Percentiles rank a stretch among this genome's conserved stretches.
phyloP scores from a whole-genome alignment of 768 basidiomycete species.

The Tulasnella sp. region DNA sequence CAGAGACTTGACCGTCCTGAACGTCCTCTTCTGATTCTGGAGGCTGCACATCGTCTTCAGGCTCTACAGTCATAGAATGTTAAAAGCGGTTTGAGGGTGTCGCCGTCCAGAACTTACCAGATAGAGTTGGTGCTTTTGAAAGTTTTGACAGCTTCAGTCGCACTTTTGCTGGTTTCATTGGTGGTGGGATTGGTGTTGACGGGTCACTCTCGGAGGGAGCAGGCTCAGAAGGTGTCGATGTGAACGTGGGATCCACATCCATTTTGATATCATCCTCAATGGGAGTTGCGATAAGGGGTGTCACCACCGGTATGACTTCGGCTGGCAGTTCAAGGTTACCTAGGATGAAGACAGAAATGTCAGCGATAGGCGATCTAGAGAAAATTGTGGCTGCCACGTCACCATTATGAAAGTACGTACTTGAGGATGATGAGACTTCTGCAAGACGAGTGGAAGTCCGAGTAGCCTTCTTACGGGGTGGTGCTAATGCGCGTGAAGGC shows the following conservation, averaged over 20 bases:
- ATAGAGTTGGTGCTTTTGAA: no score
- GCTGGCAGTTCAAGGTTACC: neutral
- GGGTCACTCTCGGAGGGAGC: constrained; percentile 4
- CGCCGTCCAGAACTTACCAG: no score
- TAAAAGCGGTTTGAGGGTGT: neutral
- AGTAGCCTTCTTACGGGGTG: constrained; percentile 8
- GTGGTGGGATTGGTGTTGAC: no score
- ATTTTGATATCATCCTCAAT: neutral
- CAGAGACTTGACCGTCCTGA: neutral
- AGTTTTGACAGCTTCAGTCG: neutral
- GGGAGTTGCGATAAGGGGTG: no score
- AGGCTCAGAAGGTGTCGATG: constrained; percentile 7
- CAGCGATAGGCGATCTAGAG: neutral
- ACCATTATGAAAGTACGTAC: neutral
- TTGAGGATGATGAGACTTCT: neutral
- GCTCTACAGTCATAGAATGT: neutral
- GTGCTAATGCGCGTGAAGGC: neutral
- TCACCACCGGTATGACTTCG: no score
- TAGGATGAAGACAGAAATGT: neutral
- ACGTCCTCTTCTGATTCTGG: constrained; percentile 4
- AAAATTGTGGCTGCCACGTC: constrained; percentile 3
- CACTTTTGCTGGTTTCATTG: constrained; percentile 4
- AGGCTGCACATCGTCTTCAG: constrained; percentile 2
- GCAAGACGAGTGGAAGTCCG: neutral
- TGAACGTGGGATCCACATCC: neutral